phyloP scores from a whole-genome alignment of 202 grass and related monocot genomes.

The Eragrostis tef region DNA sequence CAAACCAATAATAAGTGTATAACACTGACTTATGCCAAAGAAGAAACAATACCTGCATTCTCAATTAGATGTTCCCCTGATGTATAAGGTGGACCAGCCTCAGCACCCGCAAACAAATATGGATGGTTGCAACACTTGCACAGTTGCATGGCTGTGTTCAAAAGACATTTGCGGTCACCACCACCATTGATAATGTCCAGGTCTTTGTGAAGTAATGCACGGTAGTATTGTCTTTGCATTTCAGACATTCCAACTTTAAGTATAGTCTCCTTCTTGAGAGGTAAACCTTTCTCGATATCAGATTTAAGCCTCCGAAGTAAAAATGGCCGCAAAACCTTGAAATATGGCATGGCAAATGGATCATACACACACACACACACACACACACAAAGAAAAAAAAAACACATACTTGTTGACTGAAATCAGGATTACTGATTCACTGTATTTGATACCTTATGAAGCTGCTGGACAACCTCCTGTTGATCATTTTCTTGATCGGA shows the following conservation, averaged over 20 bases:
- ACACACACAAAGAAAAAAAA: too few species aligned
- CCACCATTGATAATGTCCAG: constrained; percentile 93
- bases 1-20: neutral
- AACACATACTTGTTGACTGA: too few species aligned
- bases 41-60: constrained; percentile 64
- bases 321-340: constrained; percentile 96
- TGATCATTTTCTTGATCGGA: constrained; percentile 83
- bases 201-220: constrained; percentile 93
- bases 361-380: too few species aligned
- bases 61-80: constrained; percentile 91
- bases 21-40: neutral
- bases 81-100: constrained; percentile 93
- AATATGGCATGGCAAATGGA: neutral
- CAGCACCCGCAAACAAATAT: constrained; percentile 92
- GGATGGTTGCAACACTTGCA: constrained; percentile 97
- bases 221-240: constrained; percentile 97
- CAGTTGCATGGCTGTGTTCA: constrained; percentile 97
- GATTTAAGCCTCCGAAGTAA: constrained; percentile 92
- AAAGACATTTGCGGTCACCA: constrained; percentile 85
- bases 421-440: too few species aligned
- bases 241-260: constrained; percentile 99
- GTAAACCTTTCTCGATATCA: constrained; percentile 93
- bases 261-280: constrained; percentile 94
- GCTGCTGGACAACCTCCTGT: constrained; percentile 93
- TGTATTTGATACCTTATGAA: constrained; percentile 70